These are phyloP conservation scores for Lasiosphaeris hirsuta DNA, from an alignment of 495 filamentous ascomycete species.

Conservation along the genomic window DNA sequence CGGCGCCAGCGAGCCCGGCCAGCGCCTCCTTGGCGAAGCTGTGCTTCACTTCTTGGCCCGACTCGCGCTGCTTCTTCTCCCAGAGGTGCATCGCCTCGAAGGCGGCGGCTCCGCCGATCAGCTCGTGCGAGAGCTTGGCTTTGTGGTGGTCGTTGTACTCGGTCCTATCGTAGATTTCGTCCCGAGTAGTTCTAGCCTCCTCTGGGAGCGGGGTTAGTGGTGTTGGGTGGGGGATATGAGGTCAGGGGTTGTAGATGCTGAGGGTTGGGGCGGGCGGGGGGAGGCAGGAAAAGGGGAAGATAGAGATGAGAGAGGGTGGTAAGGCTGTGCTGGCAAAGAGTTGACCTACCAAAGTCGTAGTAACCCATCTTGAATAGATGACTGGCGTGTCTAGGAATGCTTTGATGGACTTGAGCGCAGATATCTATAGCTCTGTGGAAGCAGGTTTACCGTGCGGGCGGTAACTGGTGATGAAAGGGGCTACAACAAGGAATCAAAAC, in stretches of 20 bases:
- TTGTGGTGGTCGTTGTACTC: conserved; percentile 43
- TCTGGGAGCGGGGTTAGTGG: conserved; percentile 16
- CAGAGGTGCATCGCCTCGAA: conserved; percentile 79
- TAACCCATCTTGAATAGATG: conserved; percentile 28
- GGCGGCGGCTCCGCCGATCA: conserved; percentile 70
- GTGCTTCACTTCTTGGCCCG: conserved; percentile 70
- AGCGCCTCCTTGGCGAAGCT: conserved; percentile 74
- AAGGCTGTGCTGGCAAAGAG: not conserved
- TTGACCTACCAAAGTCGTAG: conserved; percentile 37
- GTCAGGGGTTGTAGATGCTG: not conserved
- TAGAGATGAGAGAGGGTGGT: not conserved
- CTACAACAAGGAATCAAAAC: no score
- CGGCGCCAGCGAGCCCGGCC: conserved; percentile 64
- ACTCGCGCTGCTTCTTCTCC: conserved; percentile 68
- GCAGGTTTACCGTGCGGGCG: no score
- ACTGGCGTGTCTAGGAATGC: not conserved
- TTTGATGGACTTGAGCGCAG: conserved; percentile 3
- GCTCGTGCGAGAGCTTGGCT: conserved; percentile 66
- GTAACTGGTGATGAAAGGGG: no score
- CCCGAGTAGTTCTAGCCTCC: conserved; percentile 51
- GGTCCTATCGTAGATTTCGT: conserved; percentile 53
- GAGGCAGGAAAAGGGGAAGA: not conserved
- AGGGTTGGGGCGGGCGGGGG: not conserved
- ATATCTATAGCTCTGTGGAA: not conserved
- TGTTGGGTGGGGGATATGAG: not conserved